phyloP scores from a whole-genome alignment of 805 yeast species.

The Candida ficus region DNA sequence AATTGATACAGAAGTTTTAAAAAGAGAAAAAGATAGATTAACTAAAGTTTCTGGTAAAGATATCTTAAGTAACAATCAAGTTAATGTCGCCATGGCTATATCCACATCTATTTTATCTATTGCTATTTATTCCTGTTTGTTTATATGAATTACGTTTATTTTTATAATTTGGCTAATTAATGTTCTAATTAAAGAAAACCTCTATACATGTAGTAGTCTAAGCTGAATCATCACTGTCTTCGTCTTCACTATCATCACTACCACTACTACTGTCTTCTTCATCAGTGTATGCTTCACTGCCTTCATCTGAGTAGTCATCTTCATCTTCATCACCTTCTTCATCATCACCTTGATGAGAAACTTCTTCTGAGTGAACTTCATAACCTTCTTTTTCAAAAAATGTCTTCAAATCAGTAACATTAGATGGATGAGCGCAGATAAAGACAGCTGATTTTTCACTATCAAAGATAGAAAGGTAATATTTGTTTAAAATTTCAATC shows the following conservation, averaged over 20 bases:
- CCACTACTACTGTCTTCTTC: slow-evolving; percentile 5
- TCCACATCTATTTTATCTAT: slow-evolving; percentile 26
- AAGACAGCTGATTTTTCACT: slow-evolving; percentile 53
- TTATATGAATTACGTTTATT: too few relatives aligned
- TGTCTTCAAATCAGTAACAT: slow-evolving; percentile 39
- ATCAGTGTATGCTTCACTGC: slow-evolving; percentile 6
- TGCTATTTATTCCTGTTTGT: slow-evolving; percentile 18
- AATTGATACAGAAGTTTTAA: slow-evolving; percentile 22
- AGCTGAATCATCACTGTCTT: slow-evolving; percentile 5
- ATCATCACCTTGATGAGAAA: slow-evolving; percentile 22
- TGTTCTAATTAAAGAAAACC: too few relatives aligned
- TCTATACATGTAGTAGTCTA: too few relatives aligned
- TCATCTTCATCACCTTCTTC: slow-evolving; percentile 21
- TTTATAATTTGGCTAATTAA: too few relatives aligned
- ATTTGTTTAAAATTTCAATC: slow-evolving; percentile 44
- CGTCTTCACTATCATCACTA: neutral
- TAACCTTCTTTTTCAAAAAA: slow-evolving; percentile 56
- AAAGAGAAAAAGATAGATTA: slow-evolving; percentile 14
- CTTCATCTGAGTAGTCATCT: slow-evolving; percentile 16
- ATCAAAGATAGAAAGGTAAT: slow-evolving; percentile 63
- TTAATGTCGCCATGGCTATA: slow-evolving; percentile 32
- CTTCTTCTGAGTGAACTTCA: slow-evolving; percentile 50
- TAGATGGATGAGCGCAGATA: slow-evolving; percentile 68
- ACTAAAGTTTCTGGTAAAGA: slow-evolving; percentile 30
- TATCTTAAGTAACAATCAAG: slow-evolving; percentile 36